Evolutionary conservation across 352 stramenopile species (phyloP).

Genomic region (Nothophytophthora sp.): DNA sequence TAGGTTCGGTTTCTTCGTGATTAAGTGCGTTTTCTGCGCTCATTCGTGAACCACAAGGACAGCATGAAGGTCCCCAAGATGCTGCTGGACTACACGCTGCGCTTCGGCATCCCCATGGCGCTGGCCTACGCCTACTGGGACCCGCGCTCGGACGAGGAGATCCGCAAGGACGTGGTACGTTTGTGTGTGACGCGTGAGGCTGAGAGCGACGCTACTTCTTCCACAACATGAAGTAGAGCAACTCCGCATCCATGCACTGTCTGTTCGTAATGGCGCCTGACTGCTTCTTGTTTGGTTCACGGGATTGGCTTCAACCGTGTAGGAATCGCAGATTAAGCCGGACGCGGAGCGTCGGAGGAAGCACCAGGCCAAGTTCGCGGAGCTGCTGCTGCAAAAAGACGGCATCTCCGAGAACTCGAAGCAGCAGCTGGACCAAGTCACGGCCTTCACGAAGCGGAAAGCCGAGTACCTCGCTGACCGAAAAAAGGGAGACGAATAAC

Average conservation of each 20-base stretch:
- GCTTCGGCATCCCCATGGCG: constrained; percentile 74
- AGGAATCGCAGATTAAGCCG: constrained; percentile 74
- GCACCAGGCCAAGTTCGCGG: constrained; percentile 73
- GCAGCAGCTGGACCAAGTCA: constrained; percentile 79
- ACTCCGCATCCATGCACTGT: no score
- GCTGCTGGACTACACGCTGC: constrained; percentile 73
- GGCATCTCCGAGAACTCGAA: constrained; percentile 61
- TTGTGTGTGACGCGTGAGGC: no score
- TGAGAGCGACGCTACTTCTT: constrained; percentile 5
- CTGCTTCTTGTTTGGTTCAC: no score
- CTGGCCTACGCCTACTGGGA: constrained; percentile 73
- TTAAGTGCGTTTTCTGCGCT: constrained; percentile 7
- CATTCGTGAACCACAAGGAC: no score
- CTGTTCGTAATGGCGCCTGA: no score
- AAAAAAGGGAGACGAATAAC: constrained; percentile 24
- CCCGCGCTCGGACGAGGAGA: constrained; percentile 72
- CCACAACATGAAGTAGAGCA: no score
- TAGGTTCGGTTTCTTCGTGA: background rate
- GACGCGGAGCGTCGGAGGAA: constrained; percentile 61
- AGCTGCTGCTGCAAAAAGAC: constrained; percentile 63
- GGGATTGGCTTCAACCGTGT: no score
- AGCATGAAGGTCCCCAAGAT: constrained; percentile 86
- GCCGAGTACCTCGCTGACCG: constrained; percentile 28
- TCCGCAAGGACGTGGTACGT: constrained; percentile 78
- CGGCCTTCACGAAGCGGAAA: constrained; percentile 60